Evolutionary conservation across 1,284 basidiomycete species (phyloP), one percentile per base, ranked within the genome.

Genomic region (Ustilago curta): DNA sequence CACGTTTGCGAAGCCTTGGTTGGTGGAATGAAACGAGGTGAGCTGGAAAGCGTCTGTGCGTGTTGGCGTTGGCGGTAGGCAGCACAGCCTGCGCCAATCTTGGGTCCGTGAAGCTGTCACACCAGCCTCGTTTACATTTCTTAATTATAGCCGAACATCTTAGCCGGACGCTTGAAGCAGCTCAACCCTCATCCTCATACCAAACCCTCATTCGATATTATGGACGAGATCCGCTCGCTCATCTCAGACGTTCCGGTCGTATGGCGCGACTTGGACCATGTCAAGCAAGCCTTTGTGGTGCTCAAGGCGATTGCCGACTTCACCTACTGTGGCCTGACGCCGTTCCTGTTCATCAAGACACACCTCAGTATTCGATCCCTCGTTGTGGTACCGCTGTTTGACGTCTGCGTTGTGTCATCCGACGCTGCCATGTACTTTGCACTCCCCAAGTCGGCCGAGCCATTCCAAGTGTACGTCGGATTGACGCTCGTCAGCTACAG

Each of bases 351-450:
- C 43, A 49, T 39, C 47, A 74, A 59, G 42, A 25, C 55, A 5
- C 51, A 59, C n/a, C 47, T 74, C 18, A 58, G 42, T n/a, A 11
- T 65, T 14, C 66, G 66, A 31, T 49, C 65, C 3, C 23, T 69
- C 25, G 5, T 43, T 3, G 29, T 65, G 1, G 21, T 69, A 1
- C 62, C 71, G 2, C 8, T 69, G 1, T 40, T 66, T 2, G 55
- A 23, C 6, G 9, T 65, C 14, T 50, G 43, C 32, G 69, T 35
- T 23, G 37, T 62, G 1, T 45, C 43, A 12, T 18, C 58, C 7
- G 71, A 74, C 25, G 43, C 54, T 11, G 65, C 71, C 35, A 65
- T 74, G 57, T 74, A 40, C 50, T 74, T 69, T 31, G 61, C 66
- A 25, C 43, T 74, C 1, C 18, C 57, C 42, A 74, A 74, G 19